Percentiles rank a stretch among this genome's conserved stretches.
These are phyloP conservation scores for Ramularia endophylla DNA, from an alignment of 2,329 filamentous ascomycete genomes.

Conservation along the genomic window DNA sequence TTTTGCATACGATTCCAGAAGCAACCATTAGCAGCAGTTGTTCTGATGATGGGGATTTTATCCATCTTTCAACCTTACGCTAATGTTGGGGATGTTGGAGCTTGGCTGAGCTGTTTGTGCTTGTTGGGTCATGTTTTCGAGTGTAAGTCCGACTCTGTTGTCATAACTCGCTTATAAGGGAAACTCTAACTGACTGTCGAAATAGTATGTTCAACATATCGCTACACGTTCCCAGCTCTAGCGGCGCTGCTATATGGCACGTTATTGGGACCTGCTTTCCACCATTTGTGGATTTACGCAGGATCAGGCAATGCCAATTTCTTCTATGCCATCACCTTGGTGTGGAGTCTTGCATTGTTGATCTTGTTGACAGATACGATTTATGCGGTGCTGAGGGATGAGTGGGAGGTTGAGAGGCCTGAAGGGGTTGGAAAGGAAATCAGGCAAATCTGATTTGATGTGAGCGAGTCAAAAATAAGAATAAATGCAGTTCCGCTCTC, in stretches of 20 bases:
- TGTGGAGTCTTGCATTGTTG: constrained; percentile 89
- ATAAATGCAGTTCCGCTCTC: too few relatives aligned
- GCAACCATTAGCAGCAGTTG: constrained; percentile 81
- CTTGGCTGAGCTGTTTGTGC: constrained; percentile 78
- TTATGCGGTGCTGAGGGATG: constrained; percentile 83
- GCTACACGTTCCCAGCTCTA: constrained; percentile 83
- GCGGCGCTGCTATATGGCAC: constrained; percentile 81
- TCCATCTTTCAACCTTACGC: constrained; percentile 97
- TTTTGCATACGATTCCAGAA: constrained; percentile 74
- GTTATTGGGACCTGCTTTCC: constrained; percentile 88
- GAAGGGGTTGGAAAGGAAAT: constrained; percentile 86
- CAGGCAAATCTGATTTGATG: constrained; percentile 60
- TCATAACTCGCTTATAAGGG: too few relatives aligned
- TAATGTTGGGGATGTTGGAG: constrained; percentile 79
- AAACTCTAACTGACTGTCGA: too few relatives aligned
- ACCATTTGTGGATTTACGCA: constrained; percentile 96
- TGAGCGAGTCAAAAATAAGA: too few relatives aligned
- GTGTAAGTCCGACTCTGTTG: constrained; percentile 49
- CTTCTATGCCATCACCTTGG: constrained; percentile 98
- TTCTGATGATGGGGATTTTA: constrained; percentile 81
- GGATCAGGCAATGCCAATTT: constrained; percentile 98
- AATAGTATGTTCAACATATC: constrained; percentile 62
- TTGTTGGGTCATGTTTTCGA: constrained; percentile 90
- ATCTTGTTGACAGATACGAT: constrained; percentile 81
- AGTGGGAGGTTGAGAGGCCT: constrained; percentile 87